A percentile compares a stretch with the other conserved stretches of the same genome.
These are phyloP conservation scores for Cryptosporidium felis DNA, from an alignment of 169 alveolate genomes.

Conservation along the genomic window DNA sequence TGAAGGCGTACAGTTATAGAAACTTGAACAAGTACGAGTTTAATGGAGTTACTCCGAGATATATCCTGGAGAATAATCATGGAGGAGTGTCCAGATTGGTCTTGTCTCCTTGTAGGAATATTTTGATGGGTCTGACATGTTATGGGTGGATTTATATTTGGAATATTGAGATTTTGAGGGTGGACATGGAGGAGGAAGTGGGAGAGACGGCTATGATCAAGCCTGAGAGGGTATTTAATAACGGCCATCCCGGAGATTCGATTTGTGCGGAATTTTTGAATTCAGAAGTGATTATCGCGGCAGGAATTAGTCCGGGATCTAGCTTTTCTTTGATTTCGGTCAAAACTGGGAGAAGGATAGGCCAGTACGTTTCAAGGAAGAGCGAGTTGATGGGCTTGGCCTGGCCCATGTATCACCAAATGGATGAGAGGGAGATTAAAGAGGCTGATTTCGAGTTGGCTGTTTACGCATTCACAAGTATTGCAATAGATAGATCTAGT, in stretches of 20 bases:
- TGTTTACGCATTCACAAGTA: slow-evolving; percentile 34
- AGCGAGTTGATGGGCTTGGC: slow-evolving; percentile 42
- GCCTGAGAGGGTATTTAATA: slow-evolving; percentile 5
- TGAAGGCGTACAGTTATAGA: slow-evolving; percentile 15
- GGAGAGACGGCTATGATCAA: not conserved
- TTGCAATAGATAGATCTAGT: slow-evolving; percentile 62
- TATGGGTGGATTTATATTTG: slow-evolving; percentile 69
- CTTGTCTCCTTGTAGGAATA: slow-evolving; percentile 25
- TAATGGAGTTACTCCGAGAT: not conserved
- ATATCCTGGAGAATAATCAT: slow-evolving; percentile 55
- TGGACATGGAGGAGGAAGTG: not conserved
- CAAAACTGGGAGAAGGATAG: slow-evolving; percentile 37
- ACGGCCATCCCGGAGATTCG: slow-evolving; percentile 44
- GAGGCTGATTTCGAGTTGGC: slow-evolving; percentile 31
- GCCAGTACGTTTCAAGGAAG: slow-evolving; percentile 24
- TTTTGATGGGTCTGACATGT: slow-evolving; percentile 47
- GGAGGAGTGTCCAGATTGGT: slow-evolving; percentile 47
- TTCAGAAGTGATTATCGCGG: slow-evolving; percentile 30
- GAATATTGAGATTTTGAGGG: not conserved
- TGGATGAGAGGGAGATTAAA: slow-evolving; percentile 36
- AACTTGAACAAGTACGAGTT: not conserved
- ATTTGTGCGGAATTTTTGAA: slow-evolving; percentile 57
- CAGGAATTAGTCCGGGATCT: slow-evolving; percentile 55
- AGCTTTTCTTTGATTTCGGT: slow-evolving; percentile 51
- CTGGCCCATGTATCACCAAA: slow-evolving; percentile 54